Evolutionary conservation across 2,329 filamentous ascomycete species (phyloP).

Genomic region (Hymenotorrendiella dingleyae): DNA sequence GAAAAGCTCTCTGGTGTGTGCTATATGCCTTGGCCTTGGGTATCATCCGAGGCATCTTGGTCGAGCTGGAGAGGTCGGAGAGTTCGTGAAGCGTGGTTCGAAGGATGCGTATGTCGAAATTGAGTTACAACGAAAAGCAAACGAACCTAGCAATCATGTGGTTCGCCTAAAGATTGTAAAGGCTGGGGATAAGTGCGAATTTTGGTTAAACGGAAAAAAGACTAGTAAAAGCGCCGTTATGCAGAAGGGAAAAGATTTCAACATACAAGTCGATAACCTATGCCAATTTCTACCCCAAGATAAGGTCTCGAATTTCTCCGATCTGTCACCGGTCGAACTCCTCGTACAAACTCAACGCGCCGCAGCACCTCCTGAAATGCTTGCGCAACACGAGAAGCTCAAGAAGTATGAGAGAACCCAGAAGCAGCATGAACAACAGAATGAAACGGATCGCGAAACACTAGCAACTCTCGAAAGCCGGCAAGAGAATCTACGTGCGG

Average conservation of each 20-base stretch:
- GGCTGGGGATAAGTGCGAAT: slow-evolving; percentile 78
- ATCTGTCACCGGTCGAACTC: slow-evolving; percentile 72
- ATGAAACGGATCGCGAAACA: slow-evolving; percentile 53
- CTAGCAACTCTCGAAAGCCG: slow-evolving; percentile 64
- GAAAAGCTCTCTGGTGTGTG: slow-evolving; percentile 95
- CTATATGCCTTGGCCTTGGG: slow-evolving; percentile 88
- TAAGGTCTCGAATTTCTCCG: slow-evolving; percentile 89
- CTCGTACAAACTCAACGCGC: slow-evolving; percentile 83
- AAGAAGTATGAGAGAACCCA: slow-evolving; percentile 65
- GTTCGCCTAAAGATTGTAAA: slow-evolving; percentile 71
- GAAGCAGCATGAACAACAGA: slow-evolving; percentile 54
- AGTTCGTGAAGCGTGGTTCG: slow-evolving; percentile 89
- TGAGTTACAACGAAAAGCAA: slow-evolving; percentile 65
- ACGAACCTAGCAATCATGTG: slow-evolving; percentile 60
- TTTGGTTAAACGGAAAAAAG: slow-evolving; percentile 65
- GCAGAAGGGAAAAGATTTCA: slow-evolving; percentile 61
- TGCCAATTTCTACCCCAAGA: slow-evolving; percentile 97
- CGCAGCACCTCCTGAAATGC: slow-evolving; percentile 76
- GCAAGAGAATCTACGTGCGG: slow-evolving; percentile 67
- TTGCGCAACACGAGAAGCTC: slow-evolving; percentile 69
- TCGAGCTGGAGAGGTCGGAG: slow-evolving; percentile 74
- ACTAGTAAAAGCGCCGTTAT: slow-evolving; percentile 59
- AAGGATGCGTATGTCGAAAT: slow-evolving; percentile 79
- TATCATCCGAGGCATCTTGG: slow-evolving; percentile 78
- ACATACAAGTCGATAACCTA: slow-evolving; percentile 94